Percentiles rank a stretch among this genome's conserved stretches.
These are phyloP conservation scores for Aspergillus terreus DNA, from an alignment of 2,329 filamentous ascomycete genomes.

Conservation along the genomic window DNA sequence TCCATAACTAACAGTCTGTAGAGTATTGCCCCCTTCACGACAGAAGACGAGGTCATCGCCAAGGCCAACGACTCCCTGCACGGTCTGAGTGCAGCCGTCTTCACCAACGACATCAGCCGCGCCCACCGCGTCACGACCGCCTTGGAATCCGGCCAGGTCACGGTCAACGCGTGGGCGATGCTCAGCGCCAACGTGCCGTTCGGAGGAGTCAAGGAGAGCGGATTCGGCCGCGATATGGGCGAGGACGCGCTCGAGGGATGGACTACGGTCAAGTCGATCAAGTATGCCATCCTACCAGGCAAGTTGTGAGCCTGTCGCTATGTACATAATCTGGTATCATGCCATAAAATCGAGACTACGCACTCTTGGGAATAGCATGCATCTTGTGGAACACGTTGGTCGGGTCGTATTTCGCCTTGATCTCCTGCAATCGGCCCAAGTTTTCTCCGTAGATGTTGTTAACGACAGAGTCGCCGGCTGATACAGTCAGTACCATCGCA, in stretches of 20 bases:
- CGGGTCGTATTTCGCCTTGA: slow-evolving; percentile 48
- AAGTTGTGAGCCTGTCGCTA: background rate
- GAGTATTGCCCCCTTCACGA: slow-evolving; percentile 56
- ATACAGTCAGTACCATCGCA: background rate
- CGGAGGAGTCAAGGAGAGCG: slow-evolving; percentile 26
- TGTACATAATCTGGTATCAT: background rate
- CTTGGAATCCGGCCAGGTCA: slow-evolving; percentile 23
- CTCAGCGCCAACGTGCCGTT: slow-evolving; percentile 23
- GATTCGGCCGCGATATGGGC: slow-evolving; percentile 26
- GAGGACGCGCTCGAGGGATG: slow-evolving; percentile 23
- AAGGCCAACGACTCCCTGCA: slow-evolving; percentile 52
- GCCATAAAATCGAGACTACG: background rate
- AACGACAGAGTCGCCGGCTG: slow-evolving; percentile 30
- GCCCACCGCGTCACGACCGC: slow-evolving; percentile 20
- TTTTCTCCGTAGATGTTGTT: slow-evolving; percentile 46
- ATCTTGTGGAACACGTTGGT: slow-evolving; percentile 46
- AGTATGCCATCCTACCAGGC: slow-evolving; percentile 12
- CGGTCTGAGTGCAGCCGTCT: slow-evolving; percentile 24
- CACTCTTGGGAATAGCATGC: slow-evolving; percentile 22
- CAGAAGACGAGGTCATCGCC: slow-evolving; percentile 55
- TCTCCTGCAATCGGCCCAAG: slow-evolving; percentile 34
- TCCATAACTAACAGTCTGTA: background rate
- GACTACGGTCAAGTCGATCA: slow-evolving; percentile 21
- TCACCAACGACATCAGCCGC: slow-evolving; percentile 23
- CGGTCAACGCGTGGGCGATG: slow-evolving; percentile 26